Evolutionary conservation across 1,284 basidiomycete species (phyloP), one percentile per base, ranked within the genome.

Genomic region (Cryptococcus sp.): DNA sequence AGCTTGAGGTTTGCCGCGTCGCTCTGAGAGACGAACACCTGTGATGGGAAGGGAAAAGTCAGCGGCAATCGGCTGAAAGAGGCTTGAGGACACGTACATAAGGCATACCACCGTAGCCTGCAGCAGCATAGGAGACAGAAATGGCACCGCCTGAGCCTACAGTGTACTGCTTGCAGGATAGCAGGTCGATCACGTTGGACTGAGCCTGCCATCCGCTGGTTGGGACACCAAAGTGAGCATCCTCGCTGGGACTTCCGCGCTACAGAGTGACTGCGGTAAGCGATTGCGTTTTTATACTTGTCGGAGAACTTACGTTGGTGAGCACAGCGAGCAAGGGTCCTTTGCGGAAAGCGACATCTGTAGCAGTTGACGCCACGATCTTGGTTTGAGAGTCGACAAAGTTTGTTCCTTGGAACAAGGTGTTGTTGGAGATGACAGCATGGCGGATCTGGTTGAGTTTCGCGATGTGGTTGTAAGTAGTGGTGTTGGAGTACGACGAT

Each of bases 371-470:
- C 16, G 83, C 81, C 22, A 91, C 75, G 27, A 91, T 82, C 62
- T 85, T 72, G 35, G 84, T 81, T 40, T 81, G 77, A 49, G 85
- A 81, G 38, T 83, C 81, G 8, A 85, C 73, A 86, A 88, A 91
- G 35, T 65, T 73, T 45, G 70, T 66, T 19, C 70, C 75, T 7
- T 84, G 83, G 25, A 65, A 70, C 25, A 79, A 81, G 50, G 72
- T 83, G 82, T 51, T 57, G 47, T 71, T 69, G n/a, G 62, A 53
- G 50, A 87, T 83, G 46, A 91, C 79, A 70, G 83, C 86, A 68
- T 86, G 87, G 49, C 90, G 85, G 64, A 91, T 79, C 81, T 86
- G 61, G 70, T 91, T 91, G 54, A 92, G 80, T 38, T 79, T 83
- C 10, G 83, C 73, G 40, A 89, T 86, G 45, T 87, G 75, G 54